phyloP scores from a whole-genome alignment of 805 yeast species.

The Candida tammaniensis region DNA sequence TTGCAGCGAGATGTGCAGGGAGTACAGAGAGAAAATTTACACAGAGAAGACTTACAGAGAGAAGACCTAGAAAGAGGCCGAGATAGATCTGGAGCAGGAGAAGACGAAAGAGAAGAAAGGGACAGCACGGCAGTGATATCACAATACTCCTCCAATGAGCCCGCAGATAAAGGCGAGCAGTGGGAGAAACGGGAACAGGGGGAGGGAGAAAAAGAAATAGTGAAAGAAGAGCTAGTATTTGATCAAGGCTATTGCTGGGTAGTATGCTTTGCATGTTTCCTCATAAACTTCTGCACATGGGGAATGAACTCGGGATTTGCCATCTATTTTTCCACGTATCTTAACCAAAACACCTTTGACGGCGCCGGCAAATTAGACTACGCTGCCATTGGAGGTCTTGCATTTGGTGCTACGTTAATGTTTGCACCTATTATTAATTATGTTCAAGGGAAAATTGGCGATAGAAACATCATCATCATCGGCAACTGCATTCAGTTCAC shows the following conservation, averaged over 20 bases:
- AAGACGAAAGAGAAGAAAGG: too few species aligned
- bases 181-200: too few species aligned
- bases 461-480: conserved; percentile 35
- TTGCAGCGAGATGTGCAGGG: too few species aligned
- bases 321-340: conserved; percentile 55
- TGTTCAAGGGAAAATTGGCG: conserved; percentile 42
- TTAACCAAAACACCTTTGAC: conserved; percentile 46
- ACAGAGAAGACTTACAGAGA: too few species aligned
- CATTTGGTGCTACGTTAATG: conserved; percentile 51
- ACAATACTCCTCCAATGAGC: too few species aligned
- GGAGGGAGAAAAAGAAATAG: too few species aligned
- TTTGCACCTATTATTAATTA: conserved; percentile 51
- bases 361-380: conserved; percentile 58
- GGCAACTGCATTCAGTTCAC: conserved; percentile 52
- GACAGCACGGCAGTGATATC: too few species aligned
- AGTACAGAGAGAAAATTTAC: too few species aligned
- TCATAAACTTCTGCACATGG: conserved; percentile 62
- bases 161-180: too few species aligned
- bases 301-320: conserved; percentile 72
- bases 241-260: conserved; percentile 75
- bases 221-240: conserved; percentile 1
- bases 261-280: conserved; percentile 46
- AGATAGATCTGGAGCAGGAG: too few species aligned
- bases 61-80: too few species aligned
- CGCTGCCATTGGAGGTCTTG: conserved; percentile 65